Base-by-base conservation (phyloP, 108 stramenopile species). In the Cyclotella atomus region DNA sequence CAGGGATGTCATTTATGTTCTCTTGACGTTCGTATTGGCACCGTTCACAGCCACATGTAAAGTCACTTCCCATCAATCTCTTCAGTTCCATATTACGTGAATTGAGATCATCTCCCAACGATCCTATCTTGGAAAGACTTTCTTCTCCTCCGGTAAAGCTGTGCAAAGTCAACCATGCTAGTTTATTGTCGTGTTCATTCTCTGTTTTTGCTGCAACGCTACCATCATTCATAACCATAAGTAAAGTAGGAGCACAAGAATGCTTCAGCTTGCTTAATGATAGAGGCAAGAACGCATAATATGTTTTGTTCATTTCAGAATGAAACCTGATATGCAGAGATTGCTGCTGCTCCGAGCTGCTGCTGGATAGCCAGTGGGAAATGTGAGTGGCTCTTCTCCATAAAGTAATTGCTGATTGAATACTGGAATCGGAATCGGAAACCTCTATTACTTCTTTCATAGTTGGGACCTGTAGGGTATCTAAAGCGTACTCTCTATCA, bases 41-140 rank as follows among this genome's bases (percentile, higher is more conserved):
- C 25, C 75, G 43, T 34, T 67, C 32, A 67, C 85, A 90, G 0
- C 34, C 6, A 50, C 89, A 90, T 5, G 60, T 49, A 49, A 74
- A 75, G 20, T 21, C 21, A 14, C 20, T 32, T 30, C 77, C 82
- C 77, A 79, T 69, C 20, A 83, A 34, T 28, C 33, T 49, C 21
- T 50, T 53, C 59, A 79, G 59, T 14, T 63, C 70, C 17, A 41
- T 21, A 29, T 46, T 32, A 54, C 77, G 77, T 24, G 74, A 32
- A 29, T 32, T 29, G 5, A 62, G 45, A 62, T 68, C 64, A 32
- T 24, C 45, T 34, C 68, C 73, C 3, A 79, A 16, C n/a, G 47
- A 14, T 2, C 44, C 68, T 35, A 83, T 47, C 24, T 56, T 74
- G 17, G 82, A 83, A 17, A 79, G 57, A 23, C 59, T 62, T 56